Evolutionary conservation across 441 rosid species (phyloP).

Genomic region (Mallotus japonicus): DNA sequence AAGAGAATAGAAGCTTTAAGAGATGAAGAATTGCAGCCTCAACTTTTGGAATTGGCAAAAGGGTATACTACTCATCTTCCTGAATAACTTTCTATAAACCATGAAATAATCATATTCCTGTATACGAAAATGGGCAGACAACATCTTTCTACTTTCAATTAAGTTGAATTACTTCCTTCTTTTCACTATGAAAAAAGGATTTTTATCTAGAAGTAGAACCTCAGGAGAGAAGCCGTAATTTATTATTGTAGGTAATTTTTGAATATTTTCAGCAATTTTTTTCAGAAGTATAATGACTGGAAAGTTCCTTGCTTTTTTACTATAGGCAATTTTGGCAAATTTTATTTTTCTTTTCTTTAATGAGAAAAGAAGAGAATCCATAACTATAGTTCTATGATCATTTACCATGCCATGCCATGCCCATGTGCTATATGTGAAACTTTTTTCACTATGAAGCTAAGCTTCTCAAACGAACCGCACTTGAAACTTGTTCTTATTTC

Average conservation of each 20-base stretch:
- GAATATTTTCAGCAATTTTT: neutral
- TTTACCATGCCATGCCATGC: neutral
- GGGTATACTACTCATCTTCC: constrained; percentile 51
- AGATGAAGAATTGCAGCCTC: constrained; percentile 95
- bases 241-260: neutral
- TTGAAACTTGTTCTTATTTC: constrained; percentile 3
- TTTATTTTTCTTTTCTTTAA: neutral
- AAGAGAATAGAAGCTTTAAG: constrained; percentile 79
- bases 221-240: neutral
- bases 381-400: neutral
- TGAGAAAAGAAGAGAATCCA: neutral
- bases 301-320: too few species aligned
- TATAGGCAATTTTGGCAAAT: neutral
- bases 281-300: neutral
- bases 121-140: neutral
- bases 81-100: neutral
- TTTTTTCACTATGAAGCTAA: neutral
- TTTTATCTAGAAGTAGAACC: neutral
- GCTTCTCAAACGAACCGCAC: neutral
- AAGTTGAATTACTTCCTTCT: neutral
- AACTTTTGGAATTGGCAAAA: constrained; percentile 76
- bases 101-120: neutral
- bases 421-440: too few species aligned
- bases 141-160: neutral
- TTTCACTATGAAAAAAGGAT: neutral